A percentile compares a stretch with the other conserved stretches of the same genome.
Conservation (phyloP, 768 basidiomycete species). For the Multifurca ochricompacta region DNA sequence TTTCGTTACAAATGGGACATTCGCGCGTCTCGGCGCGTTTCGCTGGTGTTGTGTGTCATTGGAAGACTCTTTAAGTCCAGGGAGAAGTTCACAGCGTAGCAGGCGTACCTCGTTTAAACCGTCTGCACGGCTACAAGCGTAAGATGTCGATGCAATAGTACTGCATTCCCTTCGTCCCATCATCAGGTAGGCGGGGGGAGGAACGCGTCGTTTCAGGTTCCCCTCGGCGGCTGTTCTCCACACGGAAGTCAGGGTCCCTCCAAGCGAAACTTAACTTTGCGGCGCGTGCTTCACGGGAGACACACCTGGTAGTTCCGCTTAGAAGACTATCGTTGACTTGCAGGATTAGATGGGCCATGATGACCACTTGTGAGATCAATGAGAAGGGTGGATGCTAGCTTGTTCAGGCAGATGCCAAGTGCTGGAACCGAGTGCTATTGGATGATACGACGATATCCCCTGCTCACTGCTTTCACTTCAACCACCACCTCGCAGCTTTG, state of each 20-base stretch:
- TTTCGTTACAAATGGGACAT: slow-evolving; percentile 72
- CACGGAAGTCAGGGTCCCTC: not conserved
- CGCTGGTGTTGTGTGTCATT: slow-evolving; percentile 33
- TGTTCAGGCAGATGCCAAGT: slow-evolving; percentile 3
- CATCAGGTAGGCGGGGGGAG: not conserved
- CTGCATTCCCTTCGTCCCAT: not conserved
- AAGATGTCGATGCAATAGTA: slow-evolving; percentile 5
- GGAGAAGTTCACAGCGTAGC: too few species aligned
- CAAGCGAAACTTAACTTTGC: not conserved
- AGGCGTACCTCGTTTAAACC: slow-evolving; percentile 11
- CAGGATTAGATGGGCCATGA: not conserved
- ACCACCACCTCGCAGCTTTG: too few species aligned
- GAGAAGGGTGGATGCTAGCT: slow-evolving; percentile 11
- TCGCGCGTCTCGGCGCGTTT: slow-evolving; percentile 67
- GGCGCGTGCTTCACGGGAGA: not conserved
- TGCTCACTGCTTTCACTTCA: too few species aligned
- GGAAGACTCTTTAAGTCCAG: not conserved
- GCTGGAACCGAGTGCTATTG: too few species aligned
- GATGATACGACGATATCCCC: not conserved
- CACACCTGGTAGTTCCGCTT: not conserved
- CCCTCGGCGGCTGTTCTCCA: slow-evolving; percentile 5
- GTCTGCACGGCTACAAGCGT: not conserved
- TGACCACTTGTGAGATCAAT: not conserved
- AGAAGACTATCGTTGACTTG: not conserved
- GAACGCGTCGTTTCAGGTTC: not conserved